Evolutionary conservation across 805 yeast species (phyloP).

Genomic region (Tetrapisispora phaffii): DNA sequence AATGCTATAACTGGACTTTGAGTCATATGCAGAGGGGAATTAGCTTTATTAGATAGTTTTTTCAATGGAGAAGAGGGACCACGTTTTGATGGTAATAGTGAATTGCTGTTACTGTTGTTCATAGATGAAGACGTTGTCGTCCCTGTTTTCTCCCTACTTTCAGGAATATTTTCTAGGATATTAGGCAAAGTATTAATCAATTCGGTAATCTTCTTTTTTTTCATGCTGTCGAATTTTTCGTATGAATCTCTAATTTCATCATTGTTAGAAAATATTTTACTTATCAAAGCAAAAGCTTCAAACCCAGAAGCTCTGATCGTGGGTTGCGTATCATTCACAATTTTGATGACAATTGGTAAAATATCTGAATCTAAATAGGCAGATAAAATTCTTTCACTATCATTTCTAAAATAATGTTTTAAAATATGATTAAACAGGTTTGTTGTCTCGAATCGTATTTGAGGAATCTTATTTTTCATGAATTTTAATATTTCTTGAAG

Average conservation of each 20-base stretch:
- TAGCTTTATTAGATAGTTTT: constrained; percentile 16
- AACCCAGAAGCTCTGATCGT: constrained; percentile 73
- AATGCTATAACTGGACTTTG: constrained; percentile 3
- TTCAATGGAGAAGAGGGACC: constrained; percentile 64
- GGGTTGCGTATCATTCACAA: constrained; percentile 76
- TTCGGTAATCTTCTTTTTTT: constrained; percentile 58
- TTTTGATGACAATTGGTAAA: constrained; percentile 37
- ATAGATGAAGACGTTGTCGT: not conserved
- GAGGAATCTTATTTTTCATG: constrained; percentile 74
- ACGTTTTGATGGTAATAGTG: constrained; percentile 53
- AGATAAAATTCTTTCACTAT: constrained; percentile 9
- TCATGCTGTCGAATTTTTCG: constrained; percentile 67
- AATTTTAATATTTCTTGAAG: constrained; percentile 50
- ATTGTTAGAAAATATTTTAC: constrained; percentile 74
- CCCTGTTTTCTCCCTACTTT: constrained; percentile 8
- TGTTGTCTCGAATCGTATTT: constrained; percentile 61
- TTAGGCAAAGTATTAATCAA: constrained; percentile 33
- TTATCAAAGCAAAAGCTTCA: constrained; percentile 66
- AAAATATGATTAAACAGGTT: constrained; percentile 57
- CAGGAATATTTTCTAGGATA: not conserved
- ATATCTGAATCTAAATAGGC: constrained; percentile 9
- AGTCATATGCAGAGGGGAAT: not conserved
- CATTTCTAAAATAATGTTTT: constrained; percentile 20
- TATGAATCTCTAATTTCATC: constrained; percentile 40
- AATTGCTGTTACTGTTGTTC: constrained; percentile 4